phyloP scores from a whole-genome alignment of 1,284 basidiomycete genomes.

The Microbotryum violaceum region DNA sequence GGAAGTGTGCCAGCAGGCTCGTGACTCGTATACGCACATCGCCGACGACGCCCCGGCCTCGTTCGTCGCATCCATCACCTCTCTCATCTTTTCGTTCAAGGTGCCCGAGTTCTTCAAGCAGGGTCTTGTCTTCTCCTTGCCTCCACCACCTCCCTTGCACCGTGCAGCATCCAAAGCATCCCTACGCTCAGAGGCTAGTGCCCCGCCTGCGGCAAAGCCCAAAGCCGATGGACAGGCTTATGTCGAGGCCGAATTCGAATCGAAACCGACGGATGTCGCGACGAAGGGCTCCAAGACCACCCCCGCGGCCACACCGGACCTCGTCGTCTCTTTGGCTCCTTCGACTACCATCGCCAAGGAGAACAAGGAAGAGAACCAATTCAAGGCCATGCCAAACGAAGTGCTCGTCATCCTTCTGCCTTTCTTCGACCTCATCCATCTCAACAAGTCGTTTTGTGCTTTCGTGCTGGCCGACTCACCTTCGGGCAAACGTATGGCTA shows the following conservation, averaged over 20 bases:
- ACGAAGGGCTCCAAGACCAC: not conserved
- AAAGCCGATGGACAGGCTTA: not conserved
- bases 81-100: conserved; percentile 28
- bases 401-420: conserved; percentile 32
- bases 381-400: conserved; percentile 26
- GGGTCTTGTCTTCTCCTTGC: conserved; percentile 10
- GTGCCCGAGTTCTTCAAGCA: conserved; percentile 13
- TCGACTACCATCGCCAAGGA: not conserved
- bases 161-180: not conserved
- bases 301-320: not conserved
- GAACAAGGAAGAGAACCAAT: conserved; percentile 4
- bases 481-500: not conserved
- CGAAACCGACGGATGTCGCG: not conserved
- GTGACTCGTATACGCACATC: conserved; percentile 25
- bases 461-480: conserved; percentile 20
- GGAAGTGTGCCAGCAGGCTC: conserved; percentile 3
- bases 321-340: too few relatives aligned
- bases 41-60: conserved; percentile 31
- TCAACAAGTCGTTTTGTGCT: conserved; percentile 34
- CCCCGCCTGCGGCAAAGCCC: too few relatives aligned
- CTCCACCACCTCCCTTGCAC: conserved; percentile 9
- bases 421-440: conserved; percentile 35
- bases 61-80: conserved; percentile 28
- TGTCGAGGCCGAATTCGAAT: not conserved
- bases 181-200: too few relatives aligned